Conservation (phyloP, 371 early-diverging fungal genomes). For the Conidiobolus incongruus region DNA sequence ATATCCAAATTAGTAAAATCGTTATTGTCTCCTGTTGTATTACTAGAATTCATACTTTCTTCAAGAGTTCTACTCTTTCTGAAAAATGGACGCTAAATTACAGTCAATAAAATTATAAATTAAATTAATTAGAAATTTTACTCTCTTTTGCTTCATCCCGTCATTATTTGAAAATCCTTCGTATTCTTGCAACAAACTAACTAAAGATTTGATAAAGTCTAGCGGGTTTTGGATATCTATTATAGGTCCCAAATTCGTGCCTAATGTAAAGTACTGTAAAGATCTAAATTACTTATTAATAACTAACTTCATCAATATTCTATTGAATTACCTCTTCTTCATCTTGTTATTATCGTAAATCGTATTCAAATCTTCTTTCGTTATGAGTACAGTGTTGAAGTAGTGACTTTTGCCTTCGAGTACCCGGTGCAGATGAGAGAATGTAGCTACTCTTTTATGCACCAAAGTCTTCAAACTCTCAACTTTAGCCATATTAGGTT, state of each 20-base stretch:
- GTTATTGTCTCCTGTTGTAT: neutral
- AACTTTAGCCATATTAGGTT: too few relatives aligned
- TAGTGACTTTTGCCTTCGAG: conserved; percentile 5
- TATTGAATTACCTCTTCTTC: conserved; percentile 1
- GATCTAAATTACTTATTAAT: neutral
- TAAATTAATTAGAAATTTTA: too few relatives aligned
- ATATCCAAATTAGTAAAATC: conserved; percentile 4
- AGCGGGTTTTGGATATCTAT: conserved; percentile 2
- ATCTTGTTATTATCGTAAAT: conserved; percentile 1
- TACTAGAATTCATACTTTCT: neutral
- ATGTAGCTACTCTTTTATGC: conserved; percentile 3
- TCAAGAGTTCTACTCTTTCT: neutral
- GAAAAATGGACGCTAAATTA: too few relatives aligned
- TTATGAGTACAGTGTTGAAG: conserved; percentile 3
- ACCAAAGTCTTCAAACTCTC: neutral
- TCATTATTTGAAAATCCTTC: conserved; percentile 1
- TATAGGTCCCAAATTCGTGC: conserved; percentile 2
- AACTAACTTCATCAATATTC: neutral
- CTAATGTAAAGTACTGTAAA: conserved; percentile 4
- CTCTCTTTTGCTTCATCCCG: neutral
- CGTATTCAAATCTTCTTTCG: neutral
- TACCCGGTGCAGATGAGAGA: conserved; percentile 3
- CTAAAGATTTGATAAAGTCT: conserved; percentile 3
- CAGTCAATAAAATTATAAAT: too few relatives aligned
- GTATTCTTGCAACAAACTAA: neutral